Base-by-base conservation (phyloP, 768 basidiomycete genomes). In the Agaricus subrufescens region DNA sequence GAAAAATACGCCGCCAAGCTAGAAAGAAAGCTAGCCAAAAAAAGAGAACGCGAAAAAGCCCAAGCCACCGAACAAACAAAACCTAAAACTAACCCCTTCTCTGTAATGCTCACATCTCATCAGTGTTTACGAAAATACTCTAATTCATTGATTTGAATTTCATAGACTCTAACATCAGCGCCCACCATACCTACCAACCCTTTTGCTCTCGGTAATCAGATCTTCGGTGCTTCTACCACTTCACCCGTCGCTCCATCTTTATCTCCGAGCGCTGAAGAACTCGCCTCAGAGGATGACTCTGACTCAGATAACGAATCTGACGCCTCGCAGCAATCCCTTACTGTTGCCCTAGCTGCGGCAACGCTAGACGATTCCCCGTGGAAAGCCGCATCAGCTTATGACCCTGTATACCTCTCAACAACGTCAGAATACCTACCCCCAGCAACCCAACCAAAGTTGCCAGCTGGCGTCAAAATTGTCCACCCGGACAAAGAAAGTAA, bases 331-430 rank as follows among this genome's bases (percentile, higher is more conserved):
- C 71, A 76, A 43, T 79, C 80, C 0, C 72, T 88, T 14, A 67
- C 83, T 6, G 79, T 76, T 12, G 87, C 84, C 14, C 72, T 89
- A 65, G 78, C 85, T 10, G 75, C 76, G 6, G 69, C 77, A 23
- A 78, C 77, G 8, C 66, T 89, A 12, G 64, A 69, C 29, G 83
- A 84, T 60, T 87, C 89, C 7, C 71, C 77, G n/a, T 92, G 91
- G 91, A 67, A 64, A 53, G 71, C 74, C 19, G 80, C 84, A 3
- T 89, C 91, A 0, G 74, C 80, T 2, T 90, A 90, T 62, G 73
- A 79, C 9, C 73, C 89, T 0, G 62, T 86, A 2, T 94, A 93
- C 65, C 75, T 94, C 43, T 91, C 89, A 10, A 93, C 91, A 0
- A 64, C 74, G 3, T 75, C 83, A 3, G 91, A 94, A 67, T 90